Percentiles rank a stretch among this genome's conserved stretches.
Conservation (phyloP, 2,329 filamentous ascomycete species). For the Verticillium albo-atrum region DNA sequence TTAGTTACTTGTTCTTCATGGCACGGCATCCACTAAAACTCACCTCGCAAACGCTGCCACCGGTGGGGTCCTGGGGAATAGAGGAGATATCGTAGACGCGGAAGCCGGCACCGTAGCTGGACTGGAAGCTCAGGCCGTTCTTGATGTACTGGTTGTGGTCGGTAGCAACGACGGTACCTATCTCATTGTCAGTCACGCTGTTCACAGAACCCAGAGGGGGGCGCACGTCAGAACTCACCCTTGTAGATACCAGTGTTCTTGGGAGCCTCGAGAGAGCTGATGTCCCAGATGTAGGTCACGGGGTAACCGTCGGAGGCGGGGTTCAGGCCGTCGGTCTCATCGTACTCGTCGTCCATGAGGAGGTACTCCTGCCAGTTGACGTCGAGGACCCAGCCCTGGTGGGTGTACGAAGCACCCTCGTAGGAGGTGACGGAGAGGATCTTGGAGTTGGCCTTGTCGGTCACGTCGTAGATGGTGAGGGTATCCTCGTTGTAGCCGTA, state of each 20-base stretch:
- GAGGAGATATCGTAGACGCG: constrained; percentile 26
- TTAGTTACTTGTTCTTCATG: not conserved
- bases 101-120: constrained; percentile 37
- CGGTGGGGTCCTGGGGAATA: constrained; percentile 34
- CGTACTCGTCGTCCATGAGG: constrained; percentile 42
- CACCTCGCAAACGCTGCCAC: constrained; percentile 36
- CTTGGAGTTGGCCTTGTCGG: constrained; percentile 35
- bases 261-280: constrained; percentile 31
- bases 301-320: constrained; percentile 32
- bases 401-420: constrained; percentile 46
- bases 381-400: constrained; percentile 49
- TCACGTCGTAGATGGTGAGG: constrained; percentile 46
- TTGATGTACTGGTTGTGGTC: constrained; percentile 32
- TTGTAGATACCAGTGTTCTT: constrained; percentile 33
- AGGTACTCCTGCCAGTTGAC: constrained; percentile 31
- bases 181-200: constrained; percentile 32
- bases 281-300: constrained; percentile 42
- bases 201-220: not conserved
- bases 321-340: constrained; percentile 34
- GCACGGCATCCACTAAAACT: not conserved
- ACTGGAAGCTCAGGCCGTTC: constrained; percentile 34
- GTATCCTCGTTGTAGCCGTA: constrained; percentile 49
- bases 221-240: constrained; percentile 10
- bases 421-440: constrained; percentile 49
- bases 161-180: constrained; percentile 4